A percentile compares a stretch with the other conserved stretches of the same genome.
phyloP scores from a whole-genome alignment of 257 asterid species.

The Solanum appendiculatum region DNA sequence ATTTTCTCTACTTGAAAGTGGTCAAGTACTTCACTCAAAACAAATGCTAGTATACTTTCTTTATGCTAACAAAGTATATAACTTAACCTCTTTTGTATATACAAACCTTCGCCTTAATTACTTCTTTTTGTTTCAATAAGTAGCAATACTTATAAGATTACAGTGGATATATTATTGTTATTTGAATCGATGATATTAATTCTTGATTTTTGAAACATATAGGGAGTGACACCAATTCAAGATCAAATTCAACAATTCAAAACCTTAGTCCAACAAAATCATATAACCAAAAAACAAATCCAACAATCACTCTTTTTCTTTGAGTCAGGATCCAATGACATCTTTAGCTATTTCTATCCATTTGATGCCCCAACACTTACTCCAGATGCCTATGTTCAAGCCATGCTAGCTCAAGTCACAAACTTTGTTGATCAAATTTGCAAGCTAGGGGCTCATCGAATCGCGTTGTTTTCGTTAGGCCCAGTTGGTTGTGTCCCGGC shows the following conservation, averaged over 20 bases:
- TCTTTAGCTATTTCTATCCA: slow-evolving; percentile 52
- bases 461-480: slow-evolving; percentile 49
- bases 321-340: slow-evolving; percentile 70
- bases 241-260: slow-evolving; percentile 51
- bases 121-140: neutral
- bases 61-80: neutral
- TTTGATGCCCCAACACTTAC: slow-evolving; percentile 20
- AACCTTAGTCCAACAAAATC: slow-evolving; percentile 28
- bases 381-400: slow-evolving; percentile 44
- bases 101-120: neutral
- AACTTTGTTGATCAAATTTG: slow-evolving; percentile 20
- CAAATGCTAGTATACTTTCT: neutral
- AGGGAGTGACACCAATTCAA: slow-evolving; percentile 58
- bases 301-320: slow-evolving; percentile 36
- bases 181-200: neutral
- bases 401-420: slow-evolving; percentile 32
- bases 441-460: slow-evolving; percentile 41
- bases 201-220: neutral
- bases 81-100: neutral
- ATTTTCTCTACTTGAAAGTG: neutral
- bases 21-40: neutral
- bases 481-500: slow-evolving; percentile 85
- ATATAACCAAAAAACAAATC: slow-evolving; percentile 15
- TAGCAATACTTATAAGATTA: neutral
- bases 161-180: neutral